phyloP scores from a whole-genome alignment of 306 rosid genomes.

The Acmispon strigosus region DNA sequence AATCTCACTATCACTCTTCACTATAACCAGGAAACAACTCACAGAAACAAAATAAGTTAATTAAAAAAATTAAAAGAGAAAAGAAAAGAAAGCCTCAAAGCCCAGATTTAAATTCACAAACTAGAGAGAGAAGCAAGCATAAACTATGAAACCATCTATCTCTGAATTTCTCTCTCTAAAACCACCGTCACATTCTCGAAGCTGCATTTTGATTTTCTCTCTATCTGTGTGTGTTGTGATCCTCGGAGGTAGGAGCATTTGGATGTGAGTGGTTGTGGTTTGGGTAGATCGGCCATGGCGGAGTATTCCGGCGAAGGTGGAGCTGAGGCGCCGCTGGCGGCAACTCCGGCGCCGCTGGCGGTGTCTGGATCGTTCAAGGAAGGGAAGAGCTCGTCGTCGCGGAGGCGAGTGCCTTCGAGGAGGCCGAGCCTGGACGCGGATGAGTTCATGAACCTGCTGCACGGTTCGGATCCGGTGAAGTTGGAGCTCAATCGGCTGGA shows the following conservation, averaged over 20 bases:
- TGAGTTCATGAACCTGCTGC: constrained; percentile 80
- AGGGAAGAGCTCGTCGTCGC: constrained; percentile 73
- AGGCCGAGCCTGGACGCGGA: constrained; percentile 95
- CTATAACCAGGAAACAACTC: constrained; percentile 1
- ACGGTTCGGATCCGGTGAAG: constrained; percentile 99
- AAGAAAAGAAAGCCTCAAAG: background rate
- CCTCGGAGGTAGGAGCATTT: constrained; percentile 34
- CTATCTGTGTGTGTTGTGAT: constrained; percentile 47
- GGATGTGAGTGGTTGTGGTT: constrained; percentile 51
- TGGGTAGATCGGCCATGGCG: constrained; percentile 83
- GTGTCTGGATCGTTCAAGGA: constrained; percentile 92
- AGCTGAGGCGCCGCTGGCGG: constrained; percentile 16
- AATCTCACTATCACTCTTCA: constrained; percentile 19
- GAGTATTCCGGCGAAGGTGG: constrained; percentile 64
- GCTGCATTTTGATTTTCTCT: constrained; percentile 22
- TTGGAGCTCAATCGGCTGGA: constrained; percentile 98
- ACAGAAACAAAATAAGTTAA: background rate
- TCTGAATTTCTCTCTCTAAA: constrained; percentile 31
- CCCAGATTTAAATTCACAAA: constrained; percentile 52
- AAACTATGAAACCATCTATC: constrained; percentile 22
- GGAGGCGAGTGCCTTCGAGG: constrained; percentile 57
- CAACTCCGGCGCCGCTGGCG: constrained; percentile 43
- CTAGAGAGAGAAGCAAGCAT: constrained; percentile 48
- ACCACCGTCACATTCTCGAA: constrained; percentile 15
- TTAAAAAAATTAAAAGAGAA: background rate